Percentiles rank a stretch among this genome's conserved stretches.
phyloP scores from a whole-genome alignment of 305 asterid species.

The Stenogyne calaminthoides region DNA sequence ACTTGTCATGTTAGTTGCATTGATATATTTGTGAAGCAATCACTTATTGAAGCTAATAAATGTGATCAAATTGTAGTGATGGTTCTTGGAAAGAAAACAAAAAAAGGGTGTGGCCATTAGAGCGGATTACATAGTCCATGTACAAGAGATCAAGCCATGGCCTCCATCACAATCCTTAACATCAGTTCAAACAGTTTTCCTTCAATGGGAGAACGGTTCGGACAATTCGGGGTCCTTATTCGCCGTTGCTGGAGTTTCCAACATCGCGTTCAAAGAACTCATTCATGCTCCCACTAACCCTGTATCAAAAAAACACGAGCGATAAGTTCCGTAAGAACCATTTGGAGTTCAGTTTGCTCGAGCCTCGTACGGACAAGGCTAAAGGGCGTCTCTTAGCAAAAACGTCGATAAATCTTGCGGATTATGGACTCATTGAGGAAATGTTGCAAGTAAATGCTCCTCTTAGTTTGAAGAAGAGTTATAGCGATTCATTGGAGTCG shows the following conservation, averaged over 20 bases:
- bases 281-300: constrained; percentile 56
- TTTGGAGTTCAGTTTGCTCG: constrained; percentile 66
- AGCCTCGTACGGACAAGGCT: constrained; percentile 75
- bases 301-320: constrained; percentile 44
- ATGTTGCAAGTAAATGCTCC: constrained; percentile 48
- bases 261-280: constrained; percentile 67
- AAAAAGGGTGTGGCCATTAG: constrained; percentile 56
- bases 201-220: constrained; percentile 74
- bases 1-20: no score
- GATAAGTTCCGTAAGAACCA: constrained; percentile 65
- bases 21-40: not conserved
- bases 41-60: not conserved
- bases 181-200: constrained; percentile 70
- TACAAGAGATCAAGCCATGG: constrained; percentile 85
- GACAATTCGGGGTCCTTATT: constrained; percentile 66
- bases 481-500: constrained; percentile 49
- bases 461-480: constrained; percentile 64
- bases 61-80: constrained; percentile 14
- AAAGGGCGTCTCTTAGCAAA: constrained; percentile 70
- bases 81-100: constrained; percentile 82
- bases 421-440: constrained; percentile 62
- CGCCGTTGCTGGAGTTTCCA: constrained; percentile 62
- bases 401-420: constrained; percentile 69
- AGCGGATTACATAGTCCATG: constrained; percentile 57
- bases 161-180: constrained; percentile 76